Conservation (phyloP, 2,329 filamentous ascomycete genomes). For the Hypoxylon sp. region DNA sequence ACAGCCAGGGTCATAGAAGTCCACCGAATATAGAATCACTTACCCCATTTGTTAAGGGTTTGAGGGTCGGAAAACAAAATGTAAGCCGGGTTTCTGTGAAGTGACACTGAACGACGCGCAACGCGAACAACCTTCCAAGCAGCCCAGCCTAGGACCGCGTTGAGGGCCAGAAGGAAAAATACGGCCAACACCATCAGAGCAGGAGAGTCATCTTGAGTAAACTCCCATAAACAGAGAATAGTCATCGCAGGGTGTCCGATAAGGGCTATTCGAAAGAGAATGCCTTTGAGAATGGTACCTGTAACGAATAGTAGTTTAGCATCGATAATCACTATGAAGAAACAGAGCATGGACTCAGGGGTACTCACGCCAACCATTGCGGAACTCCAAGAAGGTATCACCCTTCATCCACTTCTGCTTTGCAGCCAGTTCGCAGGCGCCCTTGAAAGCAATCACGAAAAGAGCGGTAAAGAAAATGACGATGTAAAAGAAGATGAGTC, state of each 20-base stretch:
- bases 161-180: slow-evolving; percentile 88
- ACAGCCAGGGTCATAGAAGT: background rate
- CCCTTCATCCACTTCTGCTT: slow-evolving; percentile 82
- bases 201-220: slow-evolving; percentile 85
- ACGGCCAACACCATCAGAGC: slow-evolving; percentile 89
- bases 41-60: slow-evolving; percentile 89
- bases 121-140: slow-evolving; percentile 90
- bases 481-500: slow-evolving; percentile 87
- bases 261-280: slow-evolving; percentile 89
- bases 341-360: background rate
- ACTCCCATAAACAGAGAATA: slow-evolving; percentile 93
- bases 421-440: slow-evolving; percentile 79
- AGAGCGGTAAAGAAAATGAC: slow-evolving; percentile 82
- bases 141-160: slow-evolving; percentile 84
- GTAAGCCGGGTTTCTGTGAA: slow-evolving; percentile 97
- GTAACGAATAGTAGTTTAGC: slow-evolving; percentile 6
- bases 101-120: slow-evolving; percentile 85
- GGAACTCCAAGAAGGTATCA: slow-evolving; percentile 92
- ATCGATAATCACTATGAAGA: background rate
- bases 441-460: slow-evolving; percentile 83
- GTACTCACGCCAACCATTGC: slow-evolving; percentile 81
- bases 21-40: slow-evolving; percentile 29
- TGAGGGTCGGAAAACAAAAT: slow-evolving; percentile 97
- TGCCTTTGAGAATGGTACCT: slow-evolving; percentile 88
- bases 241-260: slow-evolving; percentile 94